Evolutionary conservation across 2,329 filamentous ascomycete species (phyloP).

Genomic region (Hymenoscyphus occultus): DNA sequence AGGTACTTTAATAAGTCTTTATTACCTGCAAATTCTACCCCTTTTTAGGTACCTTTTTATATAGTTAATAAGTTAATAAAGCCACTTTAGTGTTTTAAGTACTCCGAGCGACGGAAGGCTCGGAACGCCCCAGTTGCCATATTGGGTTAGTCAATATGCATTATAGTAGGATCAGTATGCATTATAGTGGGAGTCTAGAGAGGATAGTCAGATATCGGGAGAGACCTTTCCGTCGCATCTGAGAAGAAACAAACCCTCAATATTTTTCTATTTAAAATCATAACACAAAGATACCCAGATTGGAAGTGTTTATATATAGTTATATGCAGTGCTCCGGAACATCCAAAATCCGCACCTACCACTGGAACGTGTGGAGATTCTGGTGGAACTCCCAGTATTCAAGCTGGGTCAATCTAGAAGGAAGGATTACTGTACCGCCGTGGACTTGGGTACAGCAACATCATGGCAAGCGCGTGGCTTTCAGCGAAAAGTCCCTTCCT

Average conservation of each 20-base stretch:
- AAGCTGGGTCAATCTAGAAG: neutral
- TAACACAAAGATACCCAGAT: neutral
- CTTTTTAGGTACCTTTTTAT: too few relatives aligned
- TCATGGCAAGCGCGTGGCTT: constrained; percentile 6
- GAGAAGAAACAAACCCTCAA: neutral
- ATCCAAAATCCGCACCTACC: neutral
- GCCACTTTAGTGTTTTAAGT: too few relatives aligned
- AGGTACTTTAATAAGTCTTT: too few relatives aligned
- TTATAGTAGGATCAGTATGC: too few relatives aligned
- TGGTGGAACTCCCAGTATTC: neutral
- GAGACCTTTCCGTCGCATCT: neutral
- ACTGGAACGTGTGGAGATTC: neutral
- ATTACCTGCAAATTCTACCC: too few relatives aligned
- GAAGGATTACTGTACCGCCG: neutral
- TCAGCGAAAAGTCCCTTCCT: neutral
- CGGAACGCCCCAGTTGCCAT: too few relatives aligned
- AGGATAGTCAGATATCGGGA: neutral
- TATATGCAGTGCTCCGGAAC: constrained; percentile 1
- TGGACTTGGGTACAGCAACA: neutral
- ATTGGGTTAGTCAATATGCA: too few relatives aligned
- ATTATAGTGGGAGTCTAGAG: neutral
- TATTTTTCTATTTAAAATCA: too few relatives aligned
- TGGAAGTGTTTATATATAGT: neutral
- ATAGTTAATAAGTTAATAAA: too few relatives aligned
- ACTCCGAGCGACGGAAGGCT: too few relatives aligned